Conservation (phyloP, 352 stramenopile genomes). For the Albugo candida region DNA sequence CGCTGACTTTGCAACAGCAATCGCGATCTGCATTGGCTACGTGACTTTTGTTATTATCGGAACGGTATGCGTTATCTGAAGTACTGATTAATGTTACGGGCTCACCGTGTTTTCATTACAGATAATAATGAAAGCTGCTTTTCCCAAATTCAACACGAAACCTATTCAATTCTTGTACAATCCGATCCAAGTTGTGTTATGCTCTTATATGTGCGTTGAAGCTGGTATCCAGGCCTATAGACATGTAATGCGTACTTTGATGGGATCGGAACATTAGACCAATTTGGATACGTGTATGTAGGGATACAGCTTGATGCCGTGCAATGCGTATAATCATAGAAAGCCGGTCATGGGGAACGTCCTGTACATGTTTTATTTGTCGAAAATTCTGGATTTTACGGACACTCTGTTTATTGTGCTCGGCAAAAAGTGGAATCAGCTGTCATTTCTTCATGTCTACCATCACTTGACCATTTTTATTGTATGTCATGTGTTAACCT, state of each 20-base stretch:
- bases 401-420: constrained; percentile 97
- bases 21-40: constrained; percentile 39
- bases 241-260: constrained; percentile 21
- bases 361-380: constrained; percentile 97
- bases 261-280: background rate
- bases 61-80: constrained; percentile 14
- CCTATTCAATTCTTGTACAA: constrained; percentile 94
- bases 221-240: constrained; percentile 83
- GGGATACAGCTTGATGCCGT: constrained; percentile 82
- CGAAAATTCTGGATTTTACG: constrained; percentile 86
- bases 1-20: constrained; percentile 31
- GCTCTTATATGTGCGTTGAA: constrained; percentile 94
- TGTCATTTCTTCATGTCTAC: constrained; percentile 96
- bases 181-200: constrained; percentile 89
- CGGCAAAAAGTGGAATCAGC: constrained; percentile 94
- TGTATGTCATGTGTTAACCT: constrained; percentile 13
- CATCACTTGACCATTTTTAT: constrained; percentile 94
- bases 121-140: constrained; percentile 45
- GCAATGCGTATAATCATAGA: constrained; percentile 76
- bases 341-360: constrained; percentile 89
- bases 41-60: constrained; percentile 45
- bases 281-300: constrained; percentile 3
- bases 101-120: constrained; percentile 8
- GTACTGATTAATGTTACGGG: constrained; percentile 6
- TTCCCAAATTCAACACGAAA: constrained; percentile 53